Conservation (phyloP, 169 alveolate genomes). For the Prorocentrum cordatum region DNA sequence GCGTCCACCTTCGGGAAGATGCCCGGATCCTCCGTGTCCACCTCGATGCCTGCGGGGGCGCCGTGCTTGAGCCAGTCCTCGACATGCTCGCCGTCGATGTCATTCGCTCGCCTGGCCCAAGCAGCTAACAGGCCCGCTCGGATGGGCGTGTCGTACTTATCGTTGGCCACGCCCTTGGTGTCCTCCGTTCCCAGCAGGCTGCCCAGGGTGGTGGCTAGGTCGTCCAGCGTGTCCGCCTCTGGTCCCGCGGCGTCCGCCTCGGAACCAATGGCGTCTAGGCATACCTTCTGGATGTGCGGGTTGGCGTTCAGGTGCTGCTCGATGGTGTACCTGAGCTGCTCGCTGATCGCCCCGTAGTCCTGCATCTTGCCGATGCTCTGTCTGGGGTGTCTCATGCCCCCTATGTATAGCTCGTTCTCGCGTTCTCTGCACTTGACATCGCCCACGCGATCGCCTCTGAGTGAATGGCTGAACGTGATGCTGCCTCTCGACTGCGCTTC, state of each 20-base stretch:
- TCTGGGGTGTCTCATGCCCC: background rate
- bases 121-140: background rate
- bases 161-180: background rate
- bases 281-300: background rate
- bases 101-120: background rate
- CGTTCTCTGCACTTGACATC: background rate
- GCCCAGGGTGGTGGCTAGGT: background rate
- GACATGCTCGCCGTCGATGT: background rate
- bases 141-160: background rate
- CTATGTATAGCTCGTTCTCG: background rate
- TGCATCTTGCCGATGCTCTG: background rate
- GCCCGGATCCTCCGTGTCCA: background rate
- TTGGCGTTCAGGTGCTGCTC: background rate
- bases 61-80: background rate
- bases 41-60: background rate
- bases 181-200: background rate
- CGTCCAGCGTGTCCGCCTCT: background rate
- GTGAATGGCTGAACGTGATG: background rate
- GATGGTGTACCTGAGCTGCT: background rate
- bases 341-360: background rate
- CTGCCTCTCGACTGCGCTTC: background rate
- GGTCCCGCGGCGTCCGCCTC: background rate
- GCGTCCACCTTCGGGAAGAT: background rate
- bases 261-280: background rate
- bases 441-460: background rate